Percentiles rank a stretch among this genome's conserved stretches.
These are phyloP conservation scores for Citeromyces hawaiiensis DNA, from an alignment of 1,139 yeast species.

Conservation along the genomic window DNA sequence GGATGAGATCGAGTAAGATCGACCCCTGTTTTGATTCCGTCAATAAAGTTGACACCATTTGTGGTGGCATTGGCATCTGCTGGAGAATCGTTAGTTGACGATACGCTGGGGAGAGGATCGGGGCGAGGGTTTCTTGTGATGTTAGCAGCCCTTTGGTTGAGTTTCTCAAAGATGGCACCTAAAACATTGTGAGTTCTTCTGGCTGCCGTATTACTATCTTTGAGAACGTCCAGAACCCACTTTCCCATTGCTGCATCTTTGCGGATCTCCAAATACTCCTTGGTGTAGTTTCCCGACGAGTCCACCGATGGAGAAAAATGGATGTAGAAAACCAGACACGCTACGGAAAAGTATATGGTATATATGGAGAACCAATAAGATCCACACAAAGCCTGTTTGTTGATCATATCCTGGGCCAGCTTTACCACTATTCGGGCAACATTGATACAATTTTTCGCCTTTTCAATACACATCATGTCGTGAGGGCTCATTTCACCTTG, in stretches of 20 bases:
- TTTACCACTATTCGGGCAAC: constrained; percentile 80
- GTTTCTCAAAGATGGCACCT: constrained; percentile 69
- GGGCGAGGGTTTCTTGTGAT: constrained; percentile 9
- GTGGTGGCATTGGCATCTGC: background rate
- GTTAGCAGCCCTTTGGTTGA: constrained; percentile 53
- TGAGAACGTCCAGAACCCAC: constrained; percentile 55
- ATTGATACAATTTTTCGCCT: constrained; percentile 76
- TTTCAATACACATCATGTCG: constrained; percentile 42
- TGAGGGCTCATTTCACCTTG: constrained; percentile 21
- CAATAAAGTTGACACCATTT: constrained; percentile 17
- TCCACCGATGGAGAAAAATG: constrained; percentile 45
- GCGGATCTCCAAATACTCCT: constrained; percentile 46
- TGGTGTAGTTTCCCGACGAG: constrained; percentile 44
- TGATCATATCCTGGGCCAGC: constrained; percentile 72
- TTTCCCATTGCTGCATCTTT: constrained; percentile 76
- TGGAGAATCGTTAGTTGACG: background rate
- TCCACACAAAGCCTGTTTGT: constrained; percentile 62
- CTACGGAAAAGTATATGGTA: constrained; percentile 85
- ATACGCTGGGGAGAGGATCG: constrained; percentile 1
- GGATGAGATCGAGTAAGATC: constrained; percentile 9
- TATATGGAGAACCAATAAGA: constrained; percentile 91
- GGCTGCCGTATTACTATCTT: constrained; percentile 68
- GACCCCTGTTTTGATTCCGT: constrained; percentile 18
- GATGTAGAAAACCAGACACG: constrained; percentile 73
- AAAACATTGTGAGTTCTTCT: constrained; percentile 67